A percentile compares a stretch with the other conserved stretches of the same genome.
phyloP scores from a whole-genome alignment of 495 filamentous ascomycete species.

The Emericellopsis terricola region DNA sequence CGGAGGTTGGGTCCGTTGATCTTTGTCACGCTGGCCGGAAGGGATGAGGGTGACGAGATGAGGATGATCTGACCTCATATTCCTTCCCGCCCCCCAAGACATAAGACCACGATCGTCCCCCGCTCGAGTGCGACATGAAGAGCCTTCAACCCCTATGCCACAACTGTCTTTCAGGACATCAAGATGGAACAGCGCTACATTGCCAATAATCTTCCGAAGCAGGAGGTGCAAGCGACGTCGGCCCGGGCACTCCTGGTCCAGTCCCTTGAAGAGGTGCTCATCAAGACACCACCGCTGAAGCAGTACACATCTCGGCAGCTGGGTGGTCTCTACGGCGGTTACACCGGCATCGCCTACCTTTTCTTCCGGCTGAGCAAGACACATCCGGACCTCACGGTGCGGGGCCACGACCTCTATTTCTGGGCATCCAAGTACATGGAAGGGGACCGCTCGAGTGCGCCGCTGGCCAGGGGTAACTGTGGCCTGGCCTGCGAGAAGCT shows the following conservation, averaged over 20 bases:
- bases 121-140: too few relatives aligned
- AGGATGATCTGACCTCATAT: too few relatives aligned
- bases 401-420: conserved; percentile 19
- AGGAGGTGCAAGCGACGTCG: not conserved
- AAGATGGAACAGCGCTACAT: conserved; percentile 1
- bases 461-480: conserved; percentile 18
- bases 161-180: too few relatives aligned
- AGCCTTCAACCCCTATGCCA: too few relatives aligned
- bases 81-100: too few relatives aligned
- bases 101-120: too few relatives aligned
- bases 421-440: conserved; percentile 32
- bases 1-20: too few relatives aligned
- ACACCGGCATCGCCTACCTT: conserved; percentile 39
- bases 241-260: conserved; percentile 4
- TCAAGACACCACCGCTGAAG: conserved; percentile 11
- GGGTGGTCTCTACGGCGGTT: conserved; percentile 37
- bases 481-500: conserved; percentile 39
- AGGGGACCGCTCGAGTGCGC: conserved; percentile 18
- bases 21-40: too few relatives aligned
- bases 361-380: conserved; percentile 21
- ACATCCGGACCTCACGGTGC: conserved; percentile 23
- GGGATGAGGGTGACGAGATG: too few relatives aligned
- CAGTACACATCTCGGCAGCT: conserved; percentile 11
- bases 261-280: conserved; percentile 15
- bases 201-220: not conserved